Evolutionary conservation across 495 filamentous ascomycete species (phyloP).

Genomic region (Aspergillus biplanus): DNA sequence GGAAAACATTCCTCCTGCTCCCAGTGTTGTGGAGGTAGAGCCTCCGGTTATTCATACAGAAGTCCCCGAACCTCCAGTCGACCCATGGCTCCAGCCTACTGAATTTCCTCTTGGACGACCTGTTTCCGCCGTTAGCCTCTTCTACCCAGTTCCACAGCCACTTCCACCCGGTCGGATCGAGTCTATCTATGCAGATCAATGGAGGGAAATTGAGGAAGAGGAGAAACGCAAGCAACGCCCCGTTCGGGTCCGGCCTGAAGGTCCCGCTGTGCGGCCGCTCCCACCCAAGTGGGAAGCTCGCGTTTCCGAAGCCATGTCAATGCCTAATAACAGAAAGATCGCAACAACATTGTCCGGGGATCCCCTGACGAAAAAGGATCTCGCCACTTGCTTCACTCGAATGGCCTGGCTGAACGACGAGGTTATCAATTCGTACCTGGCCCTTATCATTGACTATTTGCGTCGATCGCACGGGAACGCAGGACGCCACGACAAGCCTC

Average conservation of each 20-base stretch:
- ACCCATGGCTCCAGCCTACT: constrained; percentile 31
- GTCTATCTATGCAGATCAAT: constrained; percentile 39
- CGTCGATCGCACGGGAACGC: constrained; percentile 53
- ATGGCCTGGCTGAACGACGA: constrained; percentile 82
- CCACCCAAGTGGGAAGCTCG: constrained; percentile 47
- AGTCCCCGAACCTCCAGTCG: constrained; percentile 25
- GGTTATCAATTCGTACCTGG: constrained; percentile 71
- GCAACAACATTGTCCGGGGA: constrained; percentile 58
- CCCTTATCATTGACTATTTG: constrained; percentile 60
- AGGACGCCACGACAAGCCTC: constrained; percentile 55
- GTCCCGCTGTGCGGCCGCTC: constrained; percentile 48
- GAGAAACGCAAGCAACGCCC: constrained; percentile 29
- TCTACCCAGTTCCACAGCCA: constrained; percentile 29
- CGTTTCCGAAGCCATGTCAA: constrained; percentile 38
- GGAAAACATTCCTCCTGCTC: constrained; percentile 18
- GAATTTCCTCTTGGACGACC: constrained; percentile 33
- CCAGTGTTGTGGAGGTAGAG: neutral
- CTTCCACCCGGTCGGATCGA: constrained; percentile 37
- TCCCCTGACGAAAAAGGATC: constrained; percentile 61
- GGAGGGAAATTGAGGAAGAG: constrained; percentile 28
- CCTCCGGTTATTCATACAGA: constrained; percentile 8
- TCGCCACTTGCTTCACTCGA: constrained; percentile 57
- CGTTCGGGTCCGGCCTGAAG: constrained; percentile 29
- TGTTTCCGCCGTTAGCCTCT: constrained; percentile 43
- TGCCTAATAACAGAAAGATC: constrained; percentile 30